Conservation (phyloP, 805 yeast species). For the Barnettozyma populi region DNA sequence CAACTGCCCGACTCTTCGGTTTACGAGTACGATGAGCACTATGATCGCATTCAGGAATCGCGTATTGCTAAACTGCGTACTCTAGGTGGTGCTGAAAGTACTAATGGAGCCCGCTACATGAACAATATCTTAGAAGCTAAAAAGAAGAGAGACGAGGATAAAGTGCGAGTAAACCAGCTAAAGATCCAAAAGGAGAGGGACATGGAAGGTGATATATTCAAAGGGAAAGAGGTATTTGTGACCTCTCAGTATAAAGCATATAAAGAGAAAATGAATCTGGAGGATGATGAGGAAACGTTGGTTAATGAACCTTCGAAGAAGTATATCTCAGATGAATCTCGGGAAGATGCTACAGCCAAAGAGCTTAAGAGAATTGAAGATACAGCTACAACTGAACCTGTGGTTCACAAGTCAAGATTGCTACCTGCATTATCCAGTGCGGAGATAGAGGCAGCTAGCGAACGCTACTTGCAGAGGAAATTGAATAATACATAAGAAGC, state of each 20-base stretch:
- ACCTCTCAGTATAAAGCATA: constrained; percentile 41
- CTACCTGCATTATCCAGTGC: constrained; percentile 16
- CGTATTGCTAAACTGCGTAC: constrained; percentile 10
- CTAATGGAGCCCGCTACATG: constrained; percentile 32
- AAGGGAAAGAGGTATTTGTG: constrained; percentile 41
- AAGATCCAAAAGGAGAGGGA: constrained; percentile 34
- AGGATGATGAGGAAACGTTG: constrained; percentile 1
- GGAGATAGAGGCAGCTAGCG: constrained; percentile 13
- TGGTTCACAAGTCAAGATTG: constrained; percentile 10
- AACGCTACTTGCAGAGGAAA: constrained; percentile 15
- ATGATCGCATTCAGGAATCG: constrained; percentile 33
- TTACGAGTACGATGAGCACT: constrained; percentile 43
- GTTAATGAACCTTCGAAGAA: background rate
- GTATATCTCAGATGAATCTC: background rate
- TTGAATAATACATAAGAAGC: background rate
- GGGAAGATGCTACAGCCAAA: constrained; percentile 8
- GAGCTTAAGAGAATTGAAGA: constrained; percentile 8
- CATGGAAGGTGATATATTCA: constrained; percentile 33
- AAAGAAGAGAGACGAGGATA: constrained; percentile 40
- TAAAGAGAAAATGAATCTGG: constrained; percentile 9
- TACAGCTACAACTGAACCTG: background rate
- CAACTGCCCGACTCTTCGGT: constrained; percentile 4
- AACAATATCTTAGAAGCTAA: constrained; percentile 39
- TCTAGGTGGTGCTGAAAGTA: background rate
- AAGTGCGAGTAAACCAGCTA: constrained; percentile 33